Base-by-base conservation (phyloP, 768 basidiomycete genomes). In the Suillus ampliporus region DNA sequence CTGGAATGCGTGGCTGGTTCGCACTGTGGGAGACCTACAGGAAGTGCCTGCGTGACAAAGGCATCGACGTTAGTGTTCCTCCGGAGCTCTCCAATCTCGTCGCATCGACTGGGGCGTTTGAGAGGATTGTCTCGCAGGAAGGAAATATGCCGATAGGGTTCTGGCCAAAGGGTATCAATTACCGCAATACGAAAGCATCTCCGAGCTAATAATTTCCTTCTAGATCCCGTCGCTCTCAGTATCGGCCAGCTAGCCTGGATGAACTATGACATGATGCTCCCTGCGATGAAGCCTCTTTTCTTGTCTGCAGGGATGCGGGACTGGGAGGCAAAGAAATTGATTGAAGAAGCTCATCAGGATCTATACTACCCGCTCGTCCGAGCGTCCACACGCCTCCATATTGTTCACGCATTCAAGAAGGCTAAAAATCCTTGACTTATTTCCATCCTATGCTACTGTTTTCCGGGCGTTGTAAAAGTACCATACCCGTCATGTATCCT, bases 161-260 rank as follows among this genome's bases (percentile, higher is more conserved):
- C 67, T 87, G 87, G 86, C 88, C 86, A 34, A 79, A 78, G 78
- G 88, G 89, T 62, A 50, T 34, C 54, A 53, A 56, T 21, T 34
- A 54, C 60, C 60, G 64, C 47, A 63, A 60, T 19, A 37, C n/a
- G 37, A 48, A 63, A 61, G 40, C 40, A n/a, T 60, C 23, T 60
- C 46, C 40, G 54, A 65, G 17, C 60, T 41, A 51, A 38, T 59
- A 61, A 23, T 59, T 68, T 57, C 48, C 38, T 54, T 62, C 21
- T 54, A 90, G 89, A 90, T 72, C 79, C 80, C 9, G 76, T 82
- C 58, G 78, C 83, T 40, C 80, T 90, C 40, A 89, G 86, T 26
- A 82, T 89, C 54, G 89, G 88, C 8, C 88, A 90, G 67, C 74
- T 90, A 23, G 87, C 88, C 44, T 90, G 89, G 89, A 85, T 90